These are phyloP conservation scores for Brassica carinata DNA, from an alignment of 345 rosid species.

Conservation along the genomic window DNA sequence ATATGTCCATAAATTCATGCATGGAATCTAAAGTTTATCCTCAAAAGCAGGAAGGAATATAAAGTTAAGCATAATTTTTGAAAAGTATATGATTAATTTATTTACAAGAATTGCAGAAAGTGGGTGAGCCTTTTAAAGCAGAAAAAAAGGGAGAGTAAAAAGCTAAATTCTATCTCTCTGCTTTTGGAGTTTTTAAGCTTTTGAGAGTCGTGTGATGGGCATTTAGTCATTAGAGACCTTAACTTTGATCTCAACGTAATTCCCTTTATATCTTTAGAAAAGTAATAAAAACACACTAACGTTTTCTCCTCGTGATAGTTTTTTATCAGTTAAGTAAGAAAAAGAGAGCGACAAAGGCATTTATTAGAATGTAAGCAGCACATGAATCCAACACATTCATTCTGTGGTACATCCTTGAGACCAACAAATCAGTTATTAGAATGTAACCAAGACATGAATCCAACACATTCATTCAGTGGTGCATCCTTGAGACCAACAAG, in stretches of 20 bases:
- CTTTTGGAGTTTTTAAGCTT: slow-evolving; percentile 41
- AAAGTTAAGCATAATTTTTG: slow-evolving; percentile 47
- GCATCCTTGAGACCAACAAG: neutral
- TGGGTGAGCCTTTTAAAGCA: slow-evolving; percentile 73
- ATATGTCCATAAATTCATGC: slow-evolving; percentile 30
- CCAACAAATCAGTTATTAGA: neutral
- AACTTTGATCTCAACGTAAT: slow-evolving; percentile 32
- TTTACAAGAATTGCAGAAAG: slow-evolving; percentile 63
- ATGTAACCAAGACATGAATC: neutral
- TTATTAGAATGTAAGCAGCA: slow-evolving; percentile 22
- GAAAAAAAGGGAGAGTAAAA: slow-evolving; percentile 17
- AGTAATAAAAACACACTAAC: slow-evolving; percentile 34
- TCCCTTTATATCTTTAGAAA: slow-evolving; percentile 17
- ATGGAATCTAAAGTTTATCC: slow-evolving; percentile 59
- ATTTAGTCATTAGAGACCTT: slow-evolving; percentile 35
- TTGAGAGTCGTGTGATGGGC: slow-evolving; percentile 44
- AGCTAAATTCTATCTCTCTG: slow-evolving; percentile 44
- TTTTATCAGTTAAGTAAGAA: neutral
- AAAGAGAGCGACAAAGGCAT: neutral
- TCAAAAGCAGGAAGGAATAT: slow-evolving; percentile 61
- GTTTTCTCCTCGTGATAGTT: slow-evolving; percentile 25
- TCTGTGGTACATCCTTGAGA: neutral
- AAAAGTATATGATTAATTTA: slow-evolving; percentile 37
- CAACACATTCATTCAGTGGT: neutral
- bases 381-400: neutral